Evolutionary conservation across 1,284 basidiomycete genomes (phyloP).

Genomic region (Apiotrichum sp.): DNA sequence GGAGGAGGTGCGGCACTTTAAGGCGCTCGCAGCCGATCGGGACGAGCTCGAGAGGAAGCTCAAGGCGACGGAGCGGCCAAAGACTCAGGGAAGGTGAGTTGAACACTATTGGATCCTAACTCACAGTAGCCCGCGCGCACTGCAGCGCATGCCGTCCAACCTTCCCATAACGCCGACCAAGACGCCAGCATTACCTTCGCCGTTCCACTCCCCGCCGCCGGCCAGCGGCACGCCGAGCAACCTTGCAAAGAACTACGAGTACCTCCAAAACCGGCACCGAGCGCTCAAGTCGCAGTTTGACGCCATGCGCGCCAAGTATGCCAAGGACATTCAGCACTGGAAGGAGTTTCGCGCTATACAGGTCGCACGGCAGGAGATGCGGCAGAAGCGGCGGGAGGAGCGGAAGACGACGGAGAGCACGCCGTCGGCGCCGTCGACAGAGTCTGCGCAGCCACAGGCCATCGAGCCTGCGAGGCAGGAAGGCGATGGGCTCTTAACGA

Average conservation of each 20-base stretch:
- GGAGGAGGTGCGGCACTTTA: constrained; percentile 2
- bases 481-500: no score
- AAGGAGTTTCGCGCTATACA: constrained; percentile 32
- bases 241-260: constrained; percentile 14
- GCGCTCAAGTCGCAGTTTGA: constrained; percentile 23
- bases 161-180: constrained; percentile 12
- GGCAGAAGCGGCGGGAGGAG: constrained; percentile 20
- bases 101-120: no score
- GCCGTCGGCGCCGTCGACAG: no score
- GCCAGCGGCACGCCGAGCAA: not conserved
- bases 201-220: not conserved
- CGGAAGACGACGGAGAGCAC: constrained; percentile 2
- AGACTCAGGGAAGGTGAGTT: not conserved
- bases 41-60: not conserved
- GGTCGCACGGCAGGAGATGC: constrained; percentile 20
- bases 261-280: constrained; percentile 24
- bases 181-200: not conserved
- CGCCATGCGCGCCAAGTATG: constrained; percentile 17
- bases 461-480: no score
- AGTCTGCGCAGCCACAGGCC: no score
- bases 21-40: not conserved
- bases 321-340: constrained; percentile 25
- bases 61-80: not conserved
- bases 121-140: constrained; percentile 11
- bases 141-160: constrained; percentile 21